A percentile compares a stretch with the other conserved stretches of the same genome.
Conservation (phyloP, 257 asterid genomes). For the Salvia miltiorrhiza region DNA sequence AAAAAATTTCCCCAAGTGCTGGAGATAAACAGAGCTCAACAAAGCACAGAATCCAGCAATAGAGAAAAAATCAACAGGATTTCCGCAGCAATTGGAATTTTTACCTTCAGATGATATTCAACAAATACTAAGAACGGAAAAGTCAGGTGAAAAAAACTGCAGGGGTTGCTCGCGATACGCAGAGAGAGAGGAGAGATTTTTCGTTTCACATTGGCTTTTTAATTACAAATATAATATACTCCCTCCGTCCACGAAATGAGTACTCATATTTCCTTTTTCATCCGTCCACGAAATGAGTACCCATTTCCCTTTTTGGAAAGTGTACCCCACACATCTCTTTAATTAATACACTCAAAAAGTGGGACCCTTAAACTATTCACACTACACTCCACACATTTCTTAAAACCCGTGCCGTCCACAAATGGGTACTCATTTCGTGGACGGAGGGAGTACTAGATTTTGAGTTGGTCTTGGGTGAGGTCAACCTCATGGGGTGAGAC, state of each 20-base stretch:
- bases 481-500: no score
- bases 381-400: no score
- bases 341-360: no score
- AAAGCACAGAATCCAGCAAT: not conserved
- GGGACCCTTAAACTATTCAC: no score
- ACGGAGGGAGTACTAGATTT: no score
- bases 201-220: constrained; percentile 12
- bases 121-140: constrained; percentile 9
- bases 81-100: not conserved
- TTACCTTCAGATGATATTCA: constrained; percentile 22
- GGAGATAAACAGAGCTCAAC: constrained; percentile 4
- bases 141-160: constrained; percentile 20
- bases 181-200: constrained; percentile 16
- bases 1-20: not conserved
- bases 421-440: no score
- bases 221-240: not conserved
- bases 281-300: not conserved
- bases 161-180: constrained; percentile 30
- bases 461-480: no score
- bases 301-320: no score
- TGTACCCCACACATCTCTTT: no score
- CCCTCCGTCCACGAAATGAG: not conserved
- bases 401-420: no score
- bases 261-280: not conserved
- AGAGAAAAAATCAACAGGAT: not conserved